Conservation (phyloP, 169 alveolate species). For the Ichthyophthirius multifiliis region DNA sequence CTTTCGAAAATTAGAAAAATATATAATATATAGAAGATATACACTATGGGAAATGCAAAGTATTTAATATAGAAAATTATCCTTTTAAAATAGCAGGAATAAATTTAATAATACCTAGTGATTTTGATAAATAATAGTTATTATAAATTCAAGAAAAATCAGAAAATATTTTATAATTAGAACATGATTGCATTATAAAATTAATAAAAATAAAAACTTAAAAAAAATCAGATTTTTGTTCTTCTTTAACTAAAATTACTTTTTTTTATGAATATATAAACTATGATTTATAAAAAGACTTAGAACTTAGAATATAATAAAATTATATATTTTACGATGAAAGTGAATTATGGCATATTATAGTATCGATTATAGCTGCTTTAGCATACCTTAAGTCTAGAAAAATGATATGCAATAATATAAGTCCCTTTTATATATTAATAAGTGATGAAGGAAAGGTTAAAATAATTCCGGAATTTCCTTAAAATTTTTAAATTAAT, state of each 20-base stretch:
- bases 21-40: neutral
- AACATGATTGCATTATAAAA: conserved; percentile 4
- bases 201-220: neutral
- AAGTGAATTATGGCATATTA: conserved; percentile 21
- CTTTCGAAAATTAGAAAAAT: neutral
- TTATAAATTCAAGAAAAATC: neutral
- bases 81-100: neutral
- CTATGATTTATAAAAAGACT: neutral
- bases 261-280: neutral
- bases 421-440: neutral
- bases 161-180: neutral
- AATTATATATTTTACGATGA: neutral
- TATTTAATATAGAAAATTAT: neutral
- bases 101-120: neutral
- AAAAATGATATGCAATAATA: neutral
- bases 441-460: conserved; percentile 9
- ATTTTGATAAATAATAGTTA: neutral
- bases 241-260: neutral
- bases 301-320: neutral
- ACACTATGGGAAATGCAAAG: neutral
- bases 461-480: neutral
- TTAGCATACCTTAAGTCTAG: neutral
- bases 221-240: neutral
- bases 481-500: no score
- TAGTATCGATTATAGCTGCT: conserved; percentile 11